A percentile compares a stretch with the other conserved stretches of the same genome.
phyloP scores from a whole-genome alignment of 2,329 filamentous ascomycete species.

The Monilinia aucupariae region DNA sequence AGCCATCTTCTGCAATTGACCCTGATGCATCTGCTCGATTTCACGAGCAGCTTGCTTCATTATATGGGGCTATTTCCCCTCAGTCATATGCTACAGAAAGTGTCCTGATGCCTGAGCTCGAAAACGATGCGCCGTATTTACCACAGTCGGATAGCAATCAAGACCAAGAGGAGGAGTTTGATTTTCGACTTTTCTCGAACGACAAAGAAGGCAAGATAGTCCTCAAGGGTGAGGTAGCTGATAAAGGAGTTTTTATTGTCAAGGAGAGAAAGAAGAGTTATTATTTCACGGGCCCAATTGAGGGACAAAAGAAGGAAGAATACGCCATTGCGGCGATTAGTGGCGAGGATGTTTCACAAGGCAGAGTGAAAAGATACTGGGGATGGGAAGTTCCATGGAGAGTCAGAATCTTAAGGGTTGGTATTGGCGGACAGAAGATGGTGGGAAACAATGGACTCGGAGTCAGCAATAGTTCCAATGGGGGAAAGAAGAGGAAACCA shows the following conservation, averaged over 20 bases:
- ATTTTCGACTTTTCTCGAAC: slow-evolving; percentile 51
- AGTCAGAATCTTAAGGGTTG: slow-evolving; percentile 43
- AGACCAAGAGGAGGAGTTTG: slow-evolving; percentile 41
- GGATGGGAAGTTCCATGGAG: slow-evolving; percentile 58
- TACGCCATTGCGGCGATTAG: slow-evolving; percentile 46
- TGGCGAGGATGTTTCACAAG: slow-evolving; percentile 46
- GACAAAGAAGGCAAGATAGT: slow-evolving; percentile 43
- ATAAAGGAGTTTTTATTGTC: slow-evolving; percentile 40
- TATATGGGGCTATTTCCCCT: slow-evolving; percentile 26
- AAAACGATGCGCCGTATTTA: slow-evolving; percentile 25
- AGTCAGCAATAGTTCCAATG: slow-evolving; percentile 8
- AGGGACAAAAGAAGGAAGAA: slow-evolving; percentile 37
- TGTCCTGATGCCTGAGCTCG: slow-evolving; percentile 18
- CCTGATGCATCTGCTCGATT: slow-evolving; percentile 21
- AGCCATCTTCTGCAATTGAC: slow-evolving; percentile 27
- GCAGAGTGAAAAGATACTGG: slow-evolving; percentile 46
- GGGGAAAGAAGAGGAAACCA: slow-evolving; percentile 41
- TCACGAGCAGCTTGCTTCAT: slow-evolving; percentile 24
- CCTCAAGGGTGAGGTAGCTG: slow-evolving; percentile 40
- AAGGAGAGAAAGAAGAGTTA: slow-evolving; percentile 42
- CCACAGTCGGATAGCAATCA: slow-evolving; percentile 4
- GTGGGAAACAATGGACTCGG: slow-evolving; percentile 23
- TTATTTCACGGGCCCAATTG: slow-evolving; percentile 44
- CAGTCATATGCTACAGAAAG: not conserved
- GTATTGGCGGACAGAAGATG: slow-evolving; percentile 23